A percentile compares a stretch with the other conserved stretches of the same genome.
These are phyloP conservation scores for Zasmidium cellare DNA, from an alignment of 2,329 filamentous ascomycete genomes.

Conservation along the genomic window DNA sequence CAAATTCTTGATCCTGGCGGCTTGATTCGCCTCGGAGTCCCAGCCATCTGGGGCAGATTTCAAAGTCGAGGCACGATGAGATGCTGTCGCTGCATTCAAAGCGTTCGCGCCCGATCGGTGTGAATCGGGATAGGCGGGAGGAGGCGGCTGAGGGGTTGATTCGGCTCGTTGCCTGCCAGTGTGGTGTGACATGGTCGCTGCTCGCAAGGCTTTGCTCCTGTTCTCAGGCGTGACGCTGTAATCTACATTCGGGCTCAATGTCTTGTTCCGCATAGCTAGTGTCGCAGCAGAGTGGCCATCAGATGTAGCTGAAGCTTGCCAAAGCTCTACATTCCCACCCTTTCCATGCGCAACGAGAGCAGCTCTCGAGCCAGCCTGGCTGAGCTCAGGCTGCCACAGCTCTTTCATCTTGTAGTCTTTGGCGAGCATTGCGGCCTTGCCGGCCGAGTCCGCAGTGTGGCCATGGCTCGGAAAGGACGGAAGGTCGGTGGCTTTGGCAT, in stretches of 20 bases:
- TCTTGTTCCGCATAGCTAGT: constrained; percentile 62
- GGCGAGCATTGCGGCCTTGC: constrained; percentile 59
- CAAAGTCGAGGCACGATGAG: constrained; percentile 54
- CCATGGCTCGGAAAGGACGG: constrained; percentile 75
- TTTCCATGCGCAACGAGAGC: constrained; percentile 65
- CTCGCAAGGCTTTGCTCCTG: constrained; percentile 66
- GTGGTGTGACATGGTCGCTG: constrained; percentile 75
- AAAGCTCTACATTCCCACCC: constrained; percentile 53
- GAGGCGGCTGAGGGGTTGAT: constrained; percentile 54
- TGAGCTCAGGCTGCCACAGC: constrained; percentile 63
- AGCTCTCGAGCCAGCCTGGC: constrained; percentile 69
- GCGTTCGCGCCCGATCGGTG: constrained; percentile 66
- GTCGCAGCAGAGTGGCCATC: constrained; percentile 69
- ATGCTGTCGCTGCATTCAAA: constrained; percentile 70
- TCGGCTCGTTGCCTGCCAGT: constrained; percentile 61
- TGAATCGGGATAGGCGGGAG: constrained; percentile 55
- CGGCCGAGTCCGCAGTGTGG: constrained; percentile 65
- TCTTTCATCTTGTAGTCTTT: constrained; percentile 63
- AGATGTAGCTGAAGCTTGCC: constrained; percentile 51
- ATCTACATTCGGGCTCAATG: constrained; percentile 46
- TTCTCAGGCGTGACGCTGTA: constrained; percentile 52
- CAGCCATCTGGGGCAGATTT: constrained; percentile 34
- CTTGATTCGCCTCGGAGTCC: constrained; percentile 55
- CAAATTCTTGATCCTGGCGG: constrained; percentile 63
- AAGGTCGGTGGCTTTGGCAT: constrained; percentile 70